Percentiles rank a stretch among this genome's conserved stretches.
Conservation (phyloP, 441 rosid genomes). For the Eruca vesicaria region DNA sequence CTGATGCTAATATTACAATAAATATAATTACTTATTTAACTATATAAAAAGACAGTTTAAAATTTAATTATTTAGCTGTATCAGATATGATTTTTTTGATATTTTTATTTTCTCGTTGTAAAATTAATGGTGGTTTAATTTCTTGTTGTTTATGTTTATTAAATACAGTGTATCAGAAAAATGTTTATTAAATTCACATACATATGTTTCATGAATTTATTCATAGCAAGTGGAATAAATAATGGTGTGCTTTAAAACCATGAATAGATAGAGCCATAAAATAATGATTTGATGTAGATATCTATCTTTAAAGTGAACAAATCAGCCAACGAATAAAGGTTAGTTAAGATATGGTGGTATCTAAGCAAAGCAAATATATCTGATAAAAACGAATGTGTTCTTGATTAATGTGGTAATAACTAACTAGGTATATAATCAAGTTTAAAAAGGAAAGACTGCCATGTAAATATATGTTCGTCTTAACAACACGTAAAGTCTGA, state of each 20-base stretch:
- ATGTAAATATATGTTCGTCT: background rate
- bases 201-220: no score
- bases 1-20: no score
- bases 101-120: no score
- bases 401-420: background rate
- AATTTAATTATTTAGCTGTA: no score
- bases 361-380: background rate
- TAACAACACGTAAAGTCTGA: slow-evolving; percentile 11
- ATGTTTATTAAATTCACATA: no score
- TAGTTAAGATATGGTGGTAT: background rate
- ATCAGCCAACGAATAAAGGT: background rate
- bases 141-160: no score
- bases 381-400: background rate
- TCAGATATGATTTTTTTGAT: no score
- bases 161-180: no score
- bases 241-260: background rate
- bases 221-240: background rate
- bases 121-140: no score
- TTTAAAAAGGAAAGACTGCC: background rate
- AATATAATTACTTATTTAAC: no score
- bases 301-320: background rate
- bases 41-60: no score
- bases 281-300: background rate
- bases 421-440: background rate
- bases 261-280: background rate